Evolutionary conservation across 768 basidiomycete species (phyloP).

Genomic region (Xerocomellus dryophilus): DNA sequence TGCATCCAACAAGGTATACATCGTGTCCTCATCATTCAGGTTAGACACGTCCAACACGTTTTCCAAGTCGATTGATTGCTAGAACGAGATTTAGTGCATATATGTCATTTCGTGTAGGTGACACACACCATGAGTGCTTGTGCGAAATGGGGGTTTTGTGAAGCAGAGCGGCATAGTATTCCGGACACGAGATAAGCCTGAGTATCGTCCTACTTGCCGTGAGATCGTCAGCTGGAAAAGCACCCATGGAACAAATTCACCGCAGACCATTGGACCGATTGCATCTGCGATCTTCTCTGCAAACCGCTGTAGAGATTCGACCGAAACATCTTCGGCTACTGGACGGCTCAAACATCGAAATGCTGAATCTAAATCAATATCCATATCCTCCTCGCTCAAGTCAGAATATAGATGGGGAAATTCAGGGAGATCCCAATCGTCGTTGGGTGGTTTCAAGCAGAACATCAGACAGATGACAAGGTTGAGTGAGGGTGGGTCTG

Average conservation of each 20-base stretch:
- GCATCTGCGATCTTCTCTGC: slow-evolving; percentile 53
- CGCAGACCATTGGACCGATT: slow-evolving; percentile 55
- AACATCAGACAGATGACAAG: slow-evolving; percentile 73
- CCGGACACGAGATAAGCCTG: slow-evolving; percentile 62
- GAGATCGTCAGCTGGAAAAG: slow-evolving; percentile 1
- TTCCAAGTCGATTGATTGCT: slow-evolving; percentile 59
- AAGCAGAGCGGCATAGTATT: slow-evolving; percentile 60
- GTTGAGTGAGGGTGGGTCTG: slow-evolving; percentile 58
- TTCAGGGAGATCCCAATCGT: slow-evolving; percentile 76
- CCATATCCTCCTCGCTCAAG: slow-evolving; percentile 47
- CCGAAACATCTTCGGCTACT: slow-evolving; percentile 52
- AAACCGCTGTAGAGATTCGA: slow-evolving; percentile 52
- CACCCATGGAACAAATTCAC: not conserved
- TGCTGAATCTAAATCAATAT: slow-evolving; percentile 58
- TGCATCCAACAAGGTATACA: slow-evolving; percentile 60
- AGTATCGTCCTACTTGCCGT: slow-evolving; percentile 41
- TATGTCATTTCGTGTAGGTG: no score
- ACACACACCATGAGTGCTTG: slow-evolving; percentile 43
- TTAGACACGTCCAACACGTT: slow-evolving; percentile 51
- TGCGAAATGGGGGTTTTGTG: slow-evolving; percentile 53
- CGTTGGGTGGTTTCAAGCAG: slow-evolving; percentile 70
- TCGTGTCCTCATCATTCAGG: slow-evolving; percentile 51
- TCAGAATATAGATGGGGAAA: slow-evolving; percentile 72
- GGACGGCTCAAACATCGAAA: slow-evolving; percentile 54
- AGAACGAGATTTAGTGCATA: slow-evolving; percentile 11